Evolutionary conservation across 108 stramenopile species (phyloP), one percentile per base, ranked within the genome.

Genomic region (Skeletonema menzelii): DNA sequence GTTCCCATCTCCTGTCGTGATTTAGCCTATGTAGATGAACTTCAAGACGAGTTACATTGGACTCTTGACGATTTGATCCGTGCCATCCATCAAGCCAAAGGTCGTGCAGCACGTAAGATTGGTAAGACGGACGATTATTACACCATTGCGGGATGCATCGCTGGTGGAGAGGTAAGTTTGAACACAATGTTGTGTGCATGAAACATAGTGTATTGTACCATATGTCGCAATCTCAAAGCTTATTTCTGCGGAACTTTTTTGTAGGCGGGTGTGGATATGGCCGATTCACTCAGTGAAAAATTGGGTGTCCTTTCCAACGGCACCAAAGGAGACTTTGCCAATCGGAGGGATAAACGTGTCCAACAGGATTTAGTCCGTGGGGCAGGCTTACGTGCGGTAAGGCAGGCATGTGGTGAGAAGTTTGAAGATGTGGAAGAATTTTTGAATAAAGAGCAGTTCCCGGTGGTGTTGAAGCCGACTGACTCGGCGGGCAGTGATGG

Each of bases 401-500:
- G 90, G 20, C 97, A 98, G 77, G 86, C 93, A 4, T 87, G 90
- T 17, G 85, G 88, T 27, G 72, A 76, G 44, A 82, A 76, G 17
- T 91, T 88, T 74, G 67, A 70, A 5, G 88, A 91, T 37, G 86
- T 93, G 27, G 87, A 92, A 38, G 72, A 75, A 3, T 95, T 95
- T 67, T 72, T 93, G 27, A 71, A 70, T 6, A 81, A 76, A 0
- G 90, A 91, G 58, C 24, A 65, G 24, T 87, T 70, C 73, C 90
- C 90, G 32, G 91, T 93, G 27, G 93, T 98, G 35, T 80, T 98
- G 37, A 98, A 98, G 80, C 97, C 97, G n/a, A 87, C 88, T 4
- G 92, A 95, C 79, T 89, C 88, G 24, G 97, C 97, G 19, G 97
- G 97, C 14, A 88, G 88, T 22, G 98, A 99, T 70, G 97, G 94